Evolutionary conservation across 164 flowering plant species (phyloP).

Genomic region (Dillenia suffruticosa): DNA sequence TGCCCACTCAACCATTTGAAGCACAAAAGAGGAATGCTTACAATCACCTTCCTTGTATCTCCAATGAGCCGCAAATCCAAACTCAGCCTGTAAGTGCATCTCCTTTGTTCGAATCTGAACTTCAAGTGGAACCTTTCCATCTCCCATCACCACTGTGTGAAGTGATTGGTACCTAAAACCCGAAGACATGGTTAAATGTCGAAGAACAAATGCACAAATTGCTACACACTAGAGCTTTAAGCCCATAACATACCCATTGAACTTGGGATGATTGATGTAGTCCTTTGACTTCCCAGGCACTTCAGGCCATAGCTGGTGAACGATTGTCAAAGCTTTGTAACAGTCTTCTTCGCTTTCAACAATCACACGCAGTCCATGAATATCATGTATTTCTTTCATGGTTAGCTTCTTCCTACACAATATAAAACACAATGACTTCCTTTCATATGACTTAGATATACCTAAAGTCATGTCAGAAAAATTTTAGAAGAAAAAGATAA

Average conservation of each 20-base stretch:
- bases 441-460: no score
- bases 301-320: constrained; percentile 74
- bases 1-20: constrained; percentile 99
- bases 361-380: constrained; percentile 82
- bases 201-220: not conserved
- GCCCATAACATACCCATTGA: constrained; percentile 63
- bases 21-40: constrained; percentile 65
- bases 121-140: constrained; percentile 76
- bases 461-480: no score
- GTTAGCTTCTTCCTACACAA: constrained; percentile 75
- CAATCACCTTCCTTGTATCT: constrained; percentile 92
- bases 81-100: constrained; percentile 95
- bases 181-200: constrained; percentile 8
- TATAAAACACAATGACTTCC: not conserved
- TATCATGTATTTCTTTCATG: constrained; percentile 90
- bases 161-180: constrained; percentile 76
- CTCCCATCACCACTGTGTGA: constrained; percentile 86
- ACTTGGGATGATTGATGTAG: constrained; percentile 76
- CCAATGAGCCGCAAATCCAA: constrained; percentile 99
- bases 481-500: no score
- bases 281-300: constrained; percentile 88
- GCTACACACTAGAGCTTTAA: not conserved
- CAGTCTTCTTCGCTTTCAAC: constrained; percentile 87
- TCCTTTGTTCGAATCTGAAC: constrained; percentile 92
- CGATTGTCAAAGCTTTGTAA: constrained; percentile 60